Evolutionary conservation across 345 rosid genomes (phyloP), one percentile per base, ranked within the genome.

Genomic region (Acer negundo): DNA sequence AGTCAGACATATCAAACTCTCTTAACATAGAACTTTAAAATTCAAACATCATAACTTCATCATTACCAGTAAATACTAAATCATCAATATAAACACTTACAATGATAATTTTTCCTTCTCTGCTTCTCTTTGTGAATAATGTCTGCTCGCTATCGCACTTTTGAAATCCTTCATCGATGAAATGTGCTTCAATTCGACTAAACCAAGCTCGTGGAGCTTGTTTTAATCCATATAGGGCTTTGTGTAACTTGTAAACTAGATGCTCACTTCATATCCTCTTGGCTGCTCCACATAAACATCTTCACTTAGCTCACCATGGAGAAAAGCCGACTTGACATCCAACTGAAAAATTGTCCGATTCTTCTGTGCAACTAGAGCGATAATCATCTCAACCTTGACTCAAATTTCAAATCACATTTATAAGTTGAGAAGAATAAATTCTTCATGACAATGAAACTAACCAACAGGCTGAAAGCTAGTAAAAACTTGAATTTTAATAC

Each of bases 301-400:
- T 42, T 42, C 46, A 42, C 46, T 7, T 8, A 42, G 46, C 46
- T 42, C 46, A 17, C 47, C 47, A 66, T 66, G 47, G 20, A 66
- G 35, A 35, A 35, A 66, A 17, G 47, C 69, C 2, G 22, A 66
- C 47, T 66, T 66, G 23, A 66, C 69, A 66, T 66, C 69, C 47
- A 67, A 6, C 15, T 67, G 12, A 64, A 26, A 64, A 38, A 67
- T 19, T 0, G 7, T 40, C 51, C 70, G n/a, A 17, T 35, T 40
- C 12, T 38, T 64, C n/a, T 64, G 1, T 26, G 40, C 8, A 12
- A 20, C 26, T 24, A 23, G 40, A 63, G 68, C 9, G 13, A 64
- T 31, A 26, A 64, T 13, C n/a, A 24, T 64, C 42, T n/a, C n/a
- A n/a, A n/a, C n/a, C n/a, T n/a, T n/a, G n/a, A n/a, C n/a, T n/a